Evolutionary conservation across 2,329 filamentous ascomycete species (phyloP), one percentile per base, ranked within the genome.

Genomic region (Penicillium brasilianum): DNA sequence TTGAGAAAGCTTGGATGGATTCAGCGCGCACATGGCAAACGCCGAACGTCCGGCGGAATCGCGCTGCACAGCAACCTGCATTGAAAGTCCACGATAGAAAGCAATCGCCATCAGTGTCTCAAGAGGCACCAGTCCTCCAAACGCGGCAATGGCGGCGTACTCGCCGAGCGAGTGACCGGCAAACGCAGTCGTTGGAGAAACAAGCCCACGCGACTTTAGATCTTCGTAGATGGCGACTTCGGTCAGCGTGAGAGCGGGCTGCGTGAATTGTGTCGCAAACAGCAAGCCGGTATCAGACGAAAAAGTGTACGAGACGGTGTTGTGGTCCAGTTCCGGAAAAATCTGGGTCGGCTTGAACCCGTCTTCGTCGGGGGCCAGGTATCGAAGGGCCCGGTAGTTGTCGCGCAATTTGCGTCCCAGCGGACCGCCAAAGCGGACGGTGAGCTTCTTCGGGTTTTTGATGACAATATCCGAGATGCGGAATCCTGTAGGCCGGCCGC

Each of bases 161-260:
- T 98, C 94, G 76, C 94, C 94, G 14, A 98, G 87, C 1, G 94
- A 98, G 83, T 98, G 94, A 60, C 94, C 94, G 16, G 94, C 94
- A 76, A 98, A 98, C 64, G 90, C 94, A 84, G 91, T 96, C 81
- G 97, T 93, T 57, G 44, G 44, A 25, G 14, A 25, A 39, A 98
- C 93, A 41, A 97, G 87, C 59, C 95, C 94, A 84, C 96, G 96
- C 71, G 91, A 86, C 73, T 91, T 92, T 93, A 98, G 97, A 77
- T 98, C 94, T 80, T 97, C 94, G 71, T 97, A 98, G 70, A 91
- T 95, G 53, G 94, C 94, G 85, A 97, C 97, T 84, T 98, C 94
- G 92, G 98, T 98, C 36, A 98, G 85, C 0, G 95, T 97, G 70
- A 98, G 84, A 43, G 94, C 93, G 34, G 94, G 94, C 79, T 98